Evolutionary conservation across 345 rosid species (phyloP), one percentile per base, ranked within the genome.

Genomic region (Camelina sativa): DNA sequence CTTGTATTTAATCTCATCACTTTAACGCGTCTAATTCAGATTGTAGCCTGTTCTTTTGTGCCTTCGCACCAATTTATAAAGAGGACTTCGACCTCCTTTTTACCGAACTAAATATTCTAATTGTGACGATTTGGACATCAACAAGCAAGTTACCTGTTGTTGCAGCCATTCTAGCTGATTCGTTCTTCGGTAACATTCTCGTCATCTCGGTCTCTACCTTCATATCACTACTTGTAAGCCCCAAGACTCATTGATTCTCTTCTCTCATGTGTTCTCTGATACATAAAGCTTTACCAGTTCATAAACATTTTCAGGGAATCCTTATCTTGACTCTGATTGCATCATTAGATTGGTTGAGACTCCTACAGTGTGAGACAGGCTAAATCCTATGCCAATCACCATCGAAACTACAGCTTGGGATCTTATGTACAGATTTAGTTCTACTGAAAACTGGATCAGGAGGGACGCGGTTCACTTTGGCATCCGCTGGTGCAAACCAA

Each of bases 1-100:
- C 0, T 22, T 2, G 23, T 22, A 0, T 22, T 22, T 1, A 2
- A 2, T 22, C 2, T 2, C 0, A 1, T 22, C 0, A 1, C 1
- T 22, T 22, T 1, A 22, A 1, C 23, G 1, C 23, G 2, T 22
- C 23, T 22, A 22, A 22, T 1, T 22, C 2, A 22, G 2, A 2
- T 22, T 22, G 23, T 22, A 22, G 2, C 23, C 2, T 2, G 23
- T 22, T 2, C 2, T 22, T 22, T 22, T 22, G 2, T 22, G 23
- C 23, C 1, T 2, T 2, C 2, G 2, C 1, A 22, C 23, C 23
- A 2, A 22, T 22, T 2, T 1, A 22, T 22, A 22, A 22, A 22
- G 2, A 22, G 23, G 1, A 1, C 23, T 22, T 22, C 23, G 23
- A 22, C 23, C 23, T 22, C 2, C 2, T 1, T 22, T 22, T 22